Evolutionary conservation across 495 filamentous ascomycete species (phyloP), one percentile per base, ranked within the genome.

Genomic region (Penicillium taxi): DNA sequence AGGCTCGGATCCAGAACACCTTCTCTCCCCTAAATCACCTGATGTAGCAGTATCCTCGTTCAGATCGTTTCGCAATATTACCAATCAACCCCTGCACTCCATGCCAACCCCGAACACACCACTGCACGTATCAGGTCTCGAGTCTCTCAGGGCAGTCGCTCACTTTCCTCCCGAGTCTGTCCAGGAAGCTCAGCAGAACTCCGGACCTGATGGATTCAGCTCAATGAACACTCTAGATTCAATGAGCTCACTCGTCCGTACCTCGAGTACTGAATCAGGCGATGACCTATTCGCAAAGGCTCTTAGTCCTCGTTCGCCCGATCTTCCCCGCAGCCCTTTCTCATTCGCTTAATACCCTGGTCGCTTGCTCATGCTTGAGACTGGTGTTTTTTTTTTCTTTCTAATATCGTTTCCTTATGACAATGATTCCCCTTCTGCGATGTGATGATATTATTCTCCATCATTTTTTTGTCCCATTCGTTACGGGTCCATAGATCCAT

Each of bases 231-330:
- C n/a, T n/a, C n/a, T n/a, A n/a, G 44, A 43, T 32, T 51, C 61
- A 2, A 56, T 66, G 53, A 43, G 43, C 32, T 26, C 55, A 0
- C 36, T 59, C 6, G 35, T 56, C 19, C 37, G 47, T 28, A 55
- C 48, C 6, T 34, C 37, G 15, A 60, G 46, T 35, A 56, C 63
- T 6, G 75, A 78, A 7, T 70, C 64, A 3, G 77, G 84, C 48
- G 84, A 87, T 27, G 84, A 80, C 9, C 66, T 89, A 17, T 93
- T 90, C 50, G 84, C 84, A 13, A 72, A 88, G 35, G 81, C 83
- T 12, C 73, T 93, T 68, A 84, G 80, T 44, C 84, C 84, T 6
- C 73, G 83, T 21, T 82, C 81, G 41, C 84, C 86, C 0, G 84
- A 88, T 49, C 82, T 87, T 50, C 73, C 69, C 26, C 78, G 75